Conservation (phyloP, 2,329 filamentous ascomycete species). For the Fusarium siculi region DNA sequence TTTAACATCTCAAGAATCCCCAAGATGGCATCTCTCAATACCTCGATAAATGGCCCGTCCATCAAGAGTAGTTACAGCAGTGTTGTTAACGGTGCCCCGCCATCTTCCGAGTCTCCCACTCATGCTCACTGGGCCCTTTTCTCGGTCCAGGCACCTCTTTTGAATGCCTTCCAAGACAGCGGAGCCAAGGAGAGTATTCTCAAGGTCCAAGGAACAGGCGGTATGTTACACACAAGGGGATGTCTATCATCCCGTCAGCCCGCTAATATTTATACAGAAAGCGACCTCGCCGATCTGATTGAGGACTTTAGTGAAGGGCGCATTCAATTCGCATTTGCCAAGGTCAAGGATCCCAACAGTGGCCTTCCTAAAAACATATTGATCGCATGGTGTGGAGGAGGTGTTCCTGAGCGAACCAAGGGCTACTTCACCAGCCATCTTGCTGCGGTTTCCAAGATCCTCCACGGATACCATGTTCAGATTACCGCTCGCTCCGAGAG, state of each 20-base stretch:
- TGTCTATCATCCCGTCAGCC: background rate
- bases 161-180: constrained; percentile 91
- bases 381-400: constrained; percentile 96
- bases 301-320: constrained; percentile 98
- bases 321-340: constrained; percentile 96
- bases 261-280: constrained; percentile 67
- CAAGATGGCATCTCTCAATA: constrained; percentile 81
- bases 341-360: constrained; percentile 95
- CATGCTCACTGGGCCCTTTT: constrained; percentile 95
- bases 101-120: constrained; percentile 75
- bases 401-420: constrained; percentile 97
- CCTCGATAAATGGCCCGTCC: constrained; percentile 81
- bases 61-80: constrained; percentile 83
- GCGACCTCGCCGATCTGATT: constrained; percentile 87
- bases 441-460: constrained; percentile 86
- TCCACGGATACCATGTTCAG: constrained; percentile 98
- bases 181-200: constrained; percentile 91
- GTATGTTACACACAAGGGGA: constrained; percentile 56
- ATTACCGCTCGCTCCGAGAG: constrained; percentile 92
- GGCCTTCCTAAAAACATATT: constrained; percentile 89
- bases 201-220: constrained; percentile 92
- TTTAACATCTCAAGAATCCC: constrained; percentile 21
- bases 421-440: constrained; percentile 98
- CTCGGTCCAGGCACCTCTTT: constrained; percentile 89
- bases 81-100: constrained; percentile 64